Evolutionary conservation across 371 early-diverging fungal genomes (phyloP).

Genomic region (Actinomucor elegans): DNA sequence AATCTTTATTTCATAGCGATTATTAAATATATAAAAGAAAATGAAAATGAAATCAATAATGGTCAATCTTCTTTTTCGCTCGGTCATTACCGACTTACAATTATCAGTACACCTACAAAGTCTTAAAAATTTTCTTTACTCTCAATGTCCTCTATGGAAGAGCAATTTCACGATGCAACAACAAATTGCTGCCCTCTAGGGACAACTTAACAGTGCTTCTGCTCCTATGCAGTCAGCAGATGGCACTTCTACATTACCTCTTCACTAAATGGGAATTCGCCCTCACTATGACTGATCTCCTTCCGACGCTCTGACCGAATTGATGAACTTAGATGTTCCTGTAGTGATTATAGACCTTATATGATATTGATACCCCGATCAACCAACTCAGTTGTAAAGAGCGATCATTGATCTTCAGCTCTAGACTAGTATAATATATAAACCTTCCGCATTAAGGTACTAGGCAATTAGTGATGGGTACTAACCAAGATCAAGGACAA

Average conservation of each 20-base stretch:
- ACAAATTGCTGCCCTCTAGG: background rate
- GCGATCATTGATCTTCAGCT: too few species aligned
- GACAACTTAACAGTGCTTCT: background rate
- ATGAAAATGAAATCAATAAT: background rate
- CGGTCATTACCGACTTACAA: background rate
- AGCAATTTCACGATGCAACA: background rate
- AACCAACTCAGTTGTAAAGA: too few species aligned
- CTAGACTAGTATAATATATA: too few species aligned
- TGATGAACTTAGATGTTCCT: background rate
- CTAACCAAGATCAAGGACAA: too few species aligned
- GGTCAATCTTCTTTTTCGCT: slow-evolving; percentile 6
- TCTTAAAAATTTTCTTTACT: too few species aligned
- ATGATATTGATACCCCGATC: too few species aligned
- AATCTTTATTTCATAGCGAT: slow-evolving; percentile 4
- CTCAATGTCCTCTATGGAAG: background rate
- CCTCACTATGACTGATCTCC: slow-evolving; percentile 9
- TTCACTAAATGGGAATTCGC: slow-evolving; percentile 1
- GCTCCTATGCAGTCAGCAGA: slow-evolving; percentile 1
- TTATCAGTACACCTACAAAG: too few species aligned
- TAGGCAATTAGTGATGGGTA: too few species aligned
- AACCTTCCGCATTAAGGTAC: too few species aligned
- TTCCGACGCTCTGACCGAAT: background rate
- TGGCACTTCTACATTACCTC: background rate
- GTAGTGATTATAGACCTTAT: too few species aligned
- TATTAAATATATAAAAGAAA: slow-evolving; percentile 1